Conservation (phyloP, 129 eudicot genomes). For the Tagetes patula region DNA sequence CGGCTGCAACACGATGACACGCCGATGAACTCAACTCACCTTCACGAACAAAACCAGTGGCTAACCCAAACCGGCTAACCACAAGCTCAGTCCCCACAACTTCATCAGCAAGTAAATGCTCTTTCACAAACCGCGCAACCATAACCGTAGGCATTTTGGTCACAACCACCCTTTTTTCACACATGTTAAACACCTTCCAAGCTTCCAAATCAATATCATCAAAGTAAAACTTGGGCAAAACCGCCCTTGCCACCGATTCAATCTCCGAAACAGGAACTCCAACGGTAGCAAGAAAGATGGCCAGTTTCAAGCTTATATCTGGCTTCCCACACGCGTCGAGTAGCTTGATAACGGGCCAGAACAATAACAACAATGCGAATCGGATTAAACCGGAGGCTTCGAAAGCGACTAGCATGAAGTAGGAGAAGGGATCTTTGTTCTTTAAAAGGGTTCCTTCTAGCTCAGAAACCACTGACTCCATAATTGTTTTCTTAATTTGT, state of each 20-base stretch:
- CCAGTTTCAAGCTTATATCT: conserved; percentile 53
- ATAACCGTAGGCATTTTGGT: conserved; percentile 73
- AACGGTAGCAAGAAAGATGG: conserved; percentile 65
- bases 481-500: neutral
- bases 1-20: conserved; percentile 31
- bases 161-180: conserved; percentile 69
- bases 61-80: conserved; percentile 70
- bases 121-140: conserved; percentile 89
- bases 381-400: conserved; percentile 90
- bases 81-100: conserved; percentile 81
- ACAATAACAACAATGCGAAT: conserved; percentile 50
- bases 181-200: conserved; percentile 67
- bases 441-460: conserved; percentile 84
- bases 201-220: conserved; percentile 85
- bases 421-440: conserved; percentile 63
- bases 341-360: conserved; percentile 71
- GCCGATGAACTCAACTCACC: conserved; percentile 35
- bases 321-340: conserved; percentile 44
- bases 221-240: conserved; percentile 75
- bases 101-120: conserved; percentile 76
- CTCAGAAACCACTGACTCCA: conserved; percentile 71
- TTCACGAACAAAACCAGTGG: conserved; percentile 62
- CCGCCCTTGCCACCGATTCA: conserved; percentile 87
- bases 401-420: conserved; percentile 89
- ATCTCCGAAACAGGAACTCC: conserved; percentile 79